Evolutionary conservation across 1,139 yeast genomes (phyloP).

Genomic region (Lodderomyces parapsilosis): DNA sequence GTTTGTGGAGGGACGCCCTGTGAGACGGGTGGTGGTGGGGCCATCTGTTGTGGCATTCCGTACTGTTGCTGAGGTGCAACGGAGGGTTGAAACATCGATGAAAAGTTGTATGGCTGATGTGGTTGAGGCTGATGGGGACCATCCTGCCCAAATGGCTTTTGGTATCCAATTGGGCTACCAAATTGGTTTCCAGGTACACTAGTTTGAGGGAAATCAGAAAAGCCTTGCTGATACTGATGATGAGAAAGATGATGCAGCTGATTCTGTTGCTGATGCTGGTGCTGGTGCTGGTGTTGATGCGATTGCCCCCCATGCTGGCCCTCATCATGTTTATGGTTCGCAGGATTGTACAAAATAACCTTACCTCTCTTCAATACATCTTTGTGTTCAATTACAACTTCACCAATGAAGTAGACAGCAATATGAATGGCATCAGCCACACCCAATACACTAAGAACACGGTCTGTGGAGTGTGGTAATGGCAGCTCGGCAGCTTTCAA

Average conservation of each 20-base stretch:
- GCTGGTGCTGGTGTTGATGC: constrained; percentile 2
- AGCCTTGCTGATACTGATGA: constrained; percentile 7
- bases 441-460: constrained; percentile 70
- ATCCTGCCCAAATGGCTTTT: constrained; percentile 9
- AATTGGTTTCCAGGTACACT: neutral
- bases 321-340: constrained; percentile 38
- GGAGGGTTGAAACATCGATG: constrained; percentile 34
- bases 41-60: constrained; percentile 2
- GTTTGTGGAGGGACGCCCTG: constrained; percentile 29
- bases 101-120: constrained; percentile 36
- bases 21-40: constrained; percentile 7
- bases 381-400: constrained; percentile 61
- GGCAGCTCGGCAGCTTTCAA: constrained; percentile 75
- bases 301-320: constrained; percentile 7
- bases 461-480: constrained; percentile 77
- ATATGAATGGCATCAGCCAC: constrained; percentile 87
- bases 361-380: constrained; percentile 51
- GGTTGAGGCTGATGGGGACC: constrained; percentile 15
- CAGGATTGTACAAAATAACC: constrained; percentile 65
- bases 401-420: constrained; percentile 73
- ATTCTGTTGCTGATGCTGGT: neutral
- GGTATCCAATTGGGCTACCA: constrained; percentile 2
- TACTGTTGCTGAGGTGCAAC: constrained; percentile 38
- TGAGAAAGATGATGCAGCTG: constrained; percentile 4
- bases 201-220: constrained; percentile 5